A percentile compares a stretch with the other conserved stretches of the same genome.
Conservation (phyloP, 23 red algal genomes). For the Gracilaria vermiculophylla region DNA sequence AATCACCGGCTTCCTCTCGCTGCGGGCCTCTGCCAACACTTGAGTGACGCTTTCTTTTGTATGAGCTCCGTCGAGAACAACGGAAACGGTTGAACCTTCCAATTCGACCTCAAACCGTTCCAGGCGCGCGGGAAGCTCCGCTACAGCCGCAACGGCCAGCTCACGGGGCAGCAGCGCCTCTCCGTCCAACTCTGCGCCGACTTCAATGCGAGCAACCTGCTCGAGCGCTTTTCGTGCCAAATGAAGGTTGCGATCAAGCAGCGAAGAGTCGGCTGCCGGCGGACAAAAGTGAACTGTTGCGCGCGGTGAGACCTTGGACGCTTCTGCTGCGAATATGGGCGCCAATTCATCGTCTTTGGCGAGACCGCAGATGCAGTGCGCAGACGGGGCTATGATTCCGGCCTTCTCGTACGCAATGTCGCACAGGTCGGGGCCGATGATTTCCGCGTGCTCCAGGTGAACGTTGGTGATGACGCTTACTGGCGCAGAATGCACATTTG, state of each 20-base stretch:
- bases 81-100: background rate
- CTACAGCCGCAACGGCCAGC: background rate
- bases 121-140: conserved; percentile 56
- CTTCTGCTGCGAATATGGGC: conserved; percentile 47
- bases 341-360: conserved; percentile 20
- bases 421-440: conserved; percentile 82
- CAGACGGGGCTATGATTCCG: conserved; percentile 75
- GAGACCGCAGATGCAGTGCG: conserved; percentile 56
- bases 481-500: conserved; percentile 76
- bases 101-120: conserved; percentile 39
- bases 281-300: conserved; percentile 57
- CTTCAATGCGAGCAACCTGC: conserved; percentile 2
- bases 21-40: conserved; percentile 13
- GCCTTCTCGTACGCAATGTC: conserved; percentile 98
- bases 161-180: conserved; percentile 21
- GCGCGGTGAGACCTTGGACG: background rate
- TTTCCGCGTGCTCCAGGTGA: conserved; percentile 84
- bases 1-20: conserved; percentile 25
- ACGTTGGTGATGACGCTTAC: conserved; percentile 91
- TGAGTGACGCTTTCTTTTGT: conserved; percentile 61
- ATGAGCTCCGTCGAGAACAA: conserved; percentile 91
- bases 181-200: background rate
- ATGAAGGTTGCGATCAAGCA: conserved; percentile 59
- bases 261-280: background rate
- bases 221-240: conserved; percentile 50